Evolutionary conservation across 192 early-diverging fungal species (phyloP), one percentile per base, ranked within the genome.

Genomic region (Backusella macrospora): DNA sequence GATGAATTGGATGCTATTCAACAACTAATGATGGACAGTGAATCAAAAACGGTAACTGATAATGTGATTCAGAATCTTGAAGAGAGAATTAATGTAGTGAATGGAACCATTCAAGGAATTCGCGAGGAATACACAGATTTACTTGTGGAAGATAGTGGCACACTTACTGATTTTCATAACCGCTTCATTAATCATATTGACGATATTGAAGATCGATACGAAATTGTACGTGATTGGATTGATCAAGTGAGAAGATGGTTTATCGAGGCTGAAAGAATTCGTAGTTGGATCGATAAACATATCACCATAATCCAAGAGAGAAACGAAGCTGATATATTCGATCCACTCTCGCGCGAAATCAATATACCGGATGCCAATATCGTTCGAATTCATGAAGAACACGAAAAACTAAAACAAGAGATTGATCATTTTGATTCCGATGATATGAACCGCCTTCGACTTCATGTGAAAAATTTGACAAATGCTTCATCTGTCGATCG

Each of bases 191-290:
- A 63, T 13, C 43, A 45, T 0, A 37, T 72, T 13, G 40, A 72
- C 14, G 42, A 44, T 12, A 45, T 76, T 26, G 68, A 76, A 49
- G 75, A 70, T 26, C 52, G 55, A 16, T 69, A 65, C 37, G 23
- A 72, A 18, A 46, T 49, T 6, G 73, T 79, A 1, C 26, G 62
- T 5, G 49, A 65, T 23, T 79, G 78, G 78, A 62, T 74, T n/a
- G 64, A 75, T 46, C 64, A 81, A 74, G 76, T 81, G 7, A 68
- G 79, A 10, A 49, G 75, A 8, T 80, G 82, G 73, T 78, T 80
- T 59, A 49, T 34, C 13, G 75, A 80, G 26, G 78, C 82, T 10
- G 69, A 78, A 34, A 37, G 73, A 7, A 81, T 83, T 16, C 71
- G 73, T 12, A 26, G 42, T 13, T 76, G 82, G 71, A 75, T 83